phyloP scores from a whole-genome alignment of 192 early-diverging fungal species.

The Irineochytrium annulatum region DNA sequence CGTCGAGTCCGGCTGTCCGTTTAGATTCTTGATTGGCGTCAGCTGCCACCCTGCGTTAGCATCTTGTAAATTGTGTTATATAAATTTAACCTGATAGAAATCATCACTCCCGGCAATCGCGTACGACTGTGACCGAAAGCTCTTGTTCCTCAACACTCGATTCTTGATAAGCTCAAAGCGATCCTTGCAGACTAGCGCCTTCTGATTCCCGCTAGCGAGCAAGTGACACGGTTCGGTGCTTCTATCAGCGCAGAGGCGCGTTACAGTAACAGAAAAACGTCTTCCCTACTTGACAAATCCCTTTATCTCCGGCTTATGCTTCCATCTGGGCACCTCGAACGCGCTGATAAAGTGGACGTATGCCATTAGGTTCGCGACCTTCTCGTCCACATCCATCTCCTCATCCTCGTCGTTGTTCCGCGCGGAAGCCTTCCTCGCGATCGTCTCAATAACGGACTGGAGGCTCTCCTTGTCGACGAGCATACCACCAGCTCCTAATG shows the following conservation, averaged over 20 bases:
- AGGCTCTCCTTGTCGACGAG: no score
- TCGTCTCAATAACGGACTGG: no score
- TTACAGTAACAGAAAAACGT: neutral
- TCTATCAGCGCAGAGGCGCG: neutral
- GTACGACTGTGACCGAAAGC: constrained; percentile 67
- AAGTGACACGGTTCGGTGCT: constrained; percentile 27
- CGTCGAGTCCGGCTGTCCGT: constrained; percentile 58
- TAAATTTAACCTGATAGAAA: constrained; percentile 1
- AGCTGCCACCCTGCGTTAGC: constrained; percentile 36
- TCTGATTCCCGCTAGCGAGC: constrained; percentile 58
- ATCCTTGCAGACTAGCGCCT: constrained; percentile 66
- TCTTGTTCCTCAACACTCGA: constrained; percentile 73
- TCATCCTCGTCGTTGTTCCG: no score
- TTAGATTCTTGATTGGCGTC: constrained; percentile 76
- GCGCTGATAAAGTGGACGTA: constrained; percentile 69
- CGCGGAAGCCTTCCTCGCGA: no score
- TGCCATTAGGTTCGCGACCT: no score
- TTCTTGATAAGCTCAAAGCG: constrained; percentile 78
- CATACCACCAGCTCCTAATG: no score
- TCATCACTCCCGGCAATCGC: constrained; percentile 28
- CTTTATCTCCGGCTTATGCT: constrained; percentile 63
- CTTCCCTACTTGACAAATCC: constrained; percentile 50
- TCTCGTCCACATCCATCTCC: no score
- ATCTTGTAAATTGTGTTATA: neutral
- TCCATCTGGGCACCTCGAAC: constrained; percentile 67